Conservation (phyloP, 139 green algal species). For the Auxenochlorella pyrenoidosa region DNA sequence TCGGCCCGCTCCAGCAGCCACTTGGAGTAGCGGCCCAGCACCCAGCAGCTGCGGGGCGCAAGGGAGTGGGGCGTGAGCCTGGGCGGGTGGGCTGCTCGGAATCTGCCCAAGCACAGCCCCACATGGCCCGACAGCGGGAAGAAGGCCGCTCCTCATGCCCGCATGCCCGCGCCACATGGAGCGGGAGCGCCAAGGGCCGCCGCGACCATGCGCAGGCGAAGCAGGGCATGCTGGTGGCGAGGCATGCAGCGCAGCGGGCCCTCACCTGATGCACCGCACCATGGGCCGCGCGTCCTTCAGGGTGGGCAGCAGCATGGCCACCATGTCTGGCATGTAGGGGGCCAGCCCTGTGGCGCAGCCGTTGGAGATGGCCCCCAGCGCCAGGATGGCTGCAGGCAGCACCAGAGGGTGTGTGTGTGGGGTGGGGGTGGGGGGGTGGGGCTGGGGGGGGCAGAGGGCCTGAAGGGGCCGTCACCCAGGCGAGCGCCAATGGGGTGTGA, state of each 20-base stretch:
- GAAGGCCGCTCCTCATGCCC: too few species aligned
- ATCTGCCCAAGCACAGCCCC: too few species aligned
- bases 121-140: too few species aligned
- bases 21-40: slow-evolving; percentile 84
- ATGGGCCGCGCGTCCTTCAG: slow-evolving; percentile 82
- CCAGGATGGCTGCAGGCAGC: slow-evolving; percentile 85
- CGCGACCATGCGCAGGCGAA: too few species aligned
- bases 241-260: too few species aligned
- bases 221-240: too few species aligned
- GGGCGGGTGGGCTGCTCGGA: too few species aligned
- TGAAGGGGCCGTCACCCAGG: background rate
- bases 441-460: too few species aligned
- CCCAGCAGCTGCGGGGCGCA: slow-evolving; percentile 82
- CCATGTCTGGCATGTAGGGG: slow-evolving; percentile 79
- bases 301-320: slow-evolving; percentile 80
- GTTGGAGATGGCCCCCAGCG: slow-evolving; percentile 90
- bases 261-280: slow-evolving; percentile 67
- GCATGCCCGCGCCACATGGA: too few species aligned
- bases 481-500: too few species aligned
- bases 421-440: background rate
- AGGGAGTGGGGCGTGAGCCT: too few species aligned
- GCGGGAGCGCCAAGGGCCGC: too few species aligned
- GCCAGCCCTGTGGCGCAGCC: slow-evolving; percentile 86
- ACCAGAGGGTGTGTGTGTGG: slow-evolving; percentile 75
- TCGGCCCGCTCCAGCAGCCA: slow-evolving; percentile 70